Evolutionary conservation across 1,284 basidiomycete species (phyloP).

Genomic region (Stygiomarasmius scandens): DNA sequence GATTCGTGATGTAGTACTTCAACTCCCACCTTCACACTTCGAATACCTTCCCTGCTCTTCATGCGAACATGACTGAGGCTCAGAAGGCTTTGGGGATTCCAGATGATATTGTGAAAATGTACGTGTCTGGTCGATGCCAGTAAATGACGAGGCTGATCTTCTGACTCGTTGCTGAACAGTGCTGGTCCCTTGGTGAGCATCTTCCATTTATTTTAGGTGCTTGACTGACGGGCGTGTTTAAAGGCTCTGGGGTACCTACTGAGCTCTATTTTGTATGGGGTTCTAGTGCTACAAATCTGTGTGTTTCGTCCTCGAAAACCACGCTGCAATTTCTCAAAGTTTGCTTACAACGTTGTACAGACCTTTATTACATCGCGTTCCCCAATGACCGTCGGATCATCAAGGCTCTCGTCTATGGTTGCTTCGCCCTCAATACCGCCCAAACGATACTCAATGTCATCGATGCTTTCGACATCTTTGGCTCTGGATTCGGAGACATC

Average conservation of each 20-base stretch:
- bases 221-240: neutral
- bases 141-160: too few relatives aligned
- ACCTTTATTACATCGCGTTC: conserved; percentile 9
- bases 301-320: neutral
- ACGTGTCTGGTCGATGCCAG: too few relatives aligned
- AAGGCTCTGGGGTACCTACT: neutral
- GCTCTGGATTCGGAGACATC: conserved; percentile 5
- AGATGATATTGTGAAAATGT: too few relatives aligned
- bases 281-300: conserved; percentile 8
- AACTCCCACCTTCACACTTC: too few relatives aligned
- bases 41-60: too few relatives aligned
- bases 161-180: neutral
- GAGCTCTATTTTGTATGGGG: conserved; percentile 3
- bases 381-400: conserved; percentile 4
- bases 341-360: neutral
- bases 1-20: too few relatives aligned
- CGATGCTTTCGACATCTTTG: conserved; percentile 5
- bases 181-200: neutral
- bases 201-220: neutral
- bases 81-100: too few relatives aligned
- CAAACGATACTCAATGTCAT: conserved; percentile 1
- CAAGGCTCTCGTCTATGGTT: conserved; percentile 7
- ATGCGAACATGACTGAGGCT: too few relatives aligned
- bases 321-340: neutral
- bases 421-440: conserved; percentile 2